Base-by-base conservation (phyloP, 805 yeast species). In the Pichia kluyveri region DNA sequence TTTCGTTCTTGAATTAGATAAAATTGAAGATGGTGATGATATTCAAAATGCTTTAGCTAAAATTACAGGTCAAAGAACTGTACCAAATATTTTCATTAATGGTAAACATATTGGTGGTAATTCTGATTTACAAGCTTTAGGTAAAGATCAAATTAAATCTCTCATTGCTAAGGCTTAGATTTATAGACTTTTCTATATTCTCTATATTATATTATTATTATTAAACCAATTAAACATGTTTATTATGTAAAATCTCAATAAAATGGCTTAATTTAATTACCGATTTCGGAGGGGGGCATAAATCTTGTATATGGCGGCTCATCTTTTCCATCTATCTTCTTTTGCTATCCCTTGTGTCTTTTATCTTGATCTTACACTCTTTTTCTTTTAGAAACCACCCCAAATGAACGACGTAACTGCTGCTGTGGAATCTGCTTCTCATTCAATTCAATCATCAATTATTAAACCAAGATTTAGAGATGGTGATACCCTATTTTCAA, bases 21-120 rank as follows among this genome's bases (percentile, higher is more conserved):
- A 56, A 36, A 47, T 55, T 19, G 75, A 68, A n/a, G 90, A 88
- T 51, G 97, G 97, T 49, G 68, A 70, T 43, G 90, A 82, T 32
- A 78, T 89, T 56, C 97, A 90, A 70, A 82, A 71, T 44, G 95
- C 95, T 55, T 73, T 91, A 51, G 66, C 63, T 46, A 79, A 83
- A 62, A 67, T 88, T 51, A 86, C 95, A 38, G 93, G 95, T 51
- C 98, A 91, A 74, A 77, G 81, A 56, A 88, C 97, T 38, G 98
- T 91, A 53, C 99, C 99, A 53, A 89, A 85, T 65, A 77, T 91
- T 57, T 91, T 84, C 71, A 88, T 91, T 65, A 81, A 75, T 43
- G 96, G 96, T 52, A 76, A 90, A 69, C 96, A 89, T 72, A 80
- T 91, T 60, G 99, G 99, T 51, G 99, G 99, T 53, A 87, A 89